Conservation (phyloP, 345 rosid species). For the Gossypium australe region DNA sequence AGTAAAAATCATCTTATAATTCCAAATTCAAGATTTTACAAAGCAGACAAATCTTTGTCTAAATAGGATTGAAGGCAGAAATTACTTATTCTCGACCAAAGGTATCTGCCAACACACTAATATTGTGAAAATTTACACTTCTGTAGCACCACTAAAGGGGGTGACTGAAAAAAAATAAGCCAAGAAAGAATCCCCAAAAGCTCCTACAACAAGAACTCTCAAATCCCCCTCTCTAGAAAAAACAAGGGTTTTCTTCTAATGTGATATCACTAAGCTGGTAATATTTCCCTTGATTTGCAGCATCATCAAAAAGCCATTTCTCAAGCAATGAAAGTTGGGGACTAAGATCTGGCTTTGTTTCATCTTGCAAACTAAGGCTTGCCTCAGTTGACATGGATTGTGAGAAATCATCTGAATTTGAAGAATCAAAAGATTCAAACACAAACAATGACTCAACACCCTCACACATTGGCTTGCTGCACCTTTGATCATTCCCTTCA, state of each 20-base stretch:
- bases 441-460: constrained; percentile 39
- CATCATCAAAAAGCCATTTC: constrained; percentile 68
- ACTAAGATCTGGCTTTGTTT: constrained; percentile 34
- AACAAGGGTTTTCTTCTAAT: constrained; percentile 19
- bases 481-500: constrained; percentile 18
- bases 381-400: constrained; percentile 36
- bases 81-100: neutral
- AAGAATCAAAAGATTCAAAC: constrained; percentile 41
- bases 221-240: constrained; percentile 25
- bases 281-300: constrained; percentile 30
- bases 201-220: constrained; percentile 12
- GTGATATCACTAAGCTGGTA: neutral
- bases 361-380: constrained; percentile 39
- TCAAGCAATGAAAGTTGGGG: constrained; percentile 52
- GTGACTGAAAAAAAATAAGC: neutral
- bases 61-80: neutral
- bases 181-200: constrained; percentile 9
- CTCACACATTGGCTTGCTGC: constrained; percentile 24
- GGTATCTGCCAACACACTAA: neutral
- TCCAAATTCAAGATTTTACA: constrained; percentile 8
- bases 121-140: neutral
- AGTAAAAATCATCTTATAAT: constrained; percentile 3
- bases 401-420: constrained; percentile 40
- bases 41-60: neutral
- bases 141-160: neutral